Evolutionary conservation across 140 eudicot species (phyloP).

Genomic region (Bidens hawaiensis): DNA sequence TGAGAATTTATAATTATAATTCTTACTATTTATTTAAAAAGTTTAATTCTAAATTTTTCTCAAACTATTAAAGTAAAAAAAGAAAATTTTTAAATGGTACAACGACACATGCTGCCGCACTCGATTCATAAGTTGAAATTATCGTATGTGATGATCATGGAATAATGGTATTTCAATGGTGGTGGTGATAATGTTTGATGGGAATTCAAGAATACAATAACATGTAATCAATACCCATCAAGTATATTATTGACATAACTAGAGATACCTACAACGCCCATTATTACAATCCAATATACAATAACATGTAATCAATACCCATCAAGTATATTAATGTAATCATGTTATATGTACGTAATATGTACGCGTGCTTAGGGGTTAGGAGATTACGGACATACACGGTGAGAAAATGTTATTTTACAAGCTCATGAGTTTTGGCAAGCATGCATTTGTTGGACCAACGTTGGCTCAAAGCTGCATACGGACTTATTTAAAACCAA

Average conservation of each 20-base stretch:
- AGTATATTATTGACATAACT: conserved; percentile 30
- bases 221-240: conserved; percentile 28
- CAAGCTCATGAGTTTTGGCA: too few species aligned
- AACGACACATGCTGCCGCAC: conserved; percentile 25
- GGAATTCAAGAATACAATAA: conserved; percentile 27
- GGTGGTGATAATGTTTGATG: conserved; percentile 26
- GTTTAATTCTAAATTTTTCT: too few species aligned
- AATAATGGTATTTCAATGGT: conserved; percentile 34
- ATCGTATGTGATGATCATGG: conserved; percentile 20
- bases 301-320: conserved; percentile 29
- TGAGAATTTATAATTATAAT: too few species aligned
- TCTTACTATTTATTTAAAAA: too few species aligned
- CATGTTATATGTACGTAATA: too few species aligned
- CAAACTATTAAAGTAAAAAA: neutral
- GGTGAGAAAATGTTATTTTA: too few species aligned
- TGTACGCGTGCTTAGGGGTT: too few species aligned
- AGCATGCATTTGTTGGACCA: too few species aligned
- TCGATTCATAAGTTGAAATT: conserved; percentile 26
- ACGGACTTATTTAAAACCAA: too few species aligned
- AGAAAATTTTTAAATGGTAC: conserved; percentile 12
- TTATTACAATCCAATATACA: conserved; percentile 1
- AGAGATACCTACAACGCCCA: conserved; percentile 19
- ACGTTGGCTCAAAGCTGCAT: too few species aligned
- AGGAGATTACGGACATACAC: too few species aligned
- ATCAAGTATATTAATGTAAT: too few species aligned